Evolutionary conservation across 2,329 filamentous ascomycete genomes (phyloP), one percentile per base, ranked within the genome.

Genomic region (Botrytis deweyae): DNA sequence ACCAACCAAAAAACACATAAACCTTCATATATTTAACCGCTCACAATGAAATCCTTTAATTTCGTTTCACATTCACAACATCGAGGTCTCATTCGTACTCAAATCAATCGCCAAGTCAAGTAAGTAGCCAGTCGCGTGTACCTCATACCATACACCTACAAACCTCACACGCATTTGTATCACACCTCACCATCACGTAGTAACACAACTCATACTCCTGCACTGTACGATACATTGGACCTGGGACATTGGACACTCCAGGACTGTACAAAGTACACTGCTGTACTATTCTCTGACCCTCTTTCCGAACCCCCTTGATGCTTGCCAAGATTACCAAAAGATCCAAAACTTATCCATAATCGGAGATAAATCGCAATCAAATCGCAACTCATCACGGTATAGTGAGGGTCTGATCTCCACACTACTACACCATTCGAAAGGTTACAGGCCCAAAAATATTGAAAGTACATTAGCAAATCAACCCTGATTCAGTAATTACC

Each of bases 401-500:
- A 65, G n/a, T 9, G 52, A 66, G 44, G 64, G 64, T 67, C 64
- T n/a, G 46, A 52, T 52, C 44, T 52, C 65, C 65, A 68, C 46
- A 55, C 10, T 33, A n/a, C 46, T 6, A 68, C 25, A 29, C 33
- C 65, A 68, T 55, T 68, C 65, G 46, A 68, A 55, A 68, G 65
- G 33, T 10, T 55, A 68, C 65, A 68, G 65, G 46, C 33, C 65
- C 46, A 68, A 68, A 20, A 20, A 55, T 68, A 68, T 52, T 67
- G 64, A 67, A 52, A 67, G 44, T 9, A 55, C 46, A 55, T 67
- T 55, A 55, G 33, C 65, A 67, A 55, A 68, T 55, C 46, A 55
- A 68, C 49, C 65, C 36, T 68, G 65, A 58, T 68, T 68, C 49
- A 68, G 49, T 68, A 58, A 58, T 58, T 40, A 58, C 49, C 49